Percentiles rank a stretch among this genome's conserved stretches.
phyloP scores from a whole-genome alignment of 1,284 basidiomycete genomes.

The Pseudozyma thailandica region DNA sequence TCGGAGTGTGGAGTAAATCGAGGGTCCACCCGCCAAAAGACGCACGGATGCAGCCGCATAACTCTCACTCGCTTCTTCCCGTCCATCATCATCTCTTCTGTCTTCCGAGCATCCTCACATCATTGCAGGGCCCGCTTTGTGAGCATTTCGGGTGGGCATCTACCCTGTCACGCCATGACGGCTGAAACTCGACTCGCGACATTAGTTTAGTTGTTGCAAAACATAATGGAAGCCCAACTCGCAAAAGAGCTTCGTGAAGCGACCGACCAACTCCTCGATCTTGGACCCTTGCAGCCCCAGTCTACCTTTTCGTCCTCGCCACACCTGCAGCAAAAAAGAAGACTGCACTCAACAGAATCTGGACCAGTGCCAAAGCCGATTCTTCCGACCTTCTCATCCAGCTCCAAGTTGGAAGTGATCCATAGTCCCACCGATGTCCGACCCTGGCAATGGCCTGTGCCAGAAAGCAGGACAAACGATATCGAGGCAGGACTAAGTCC shows the following conservation, averaged over 20 bases:
- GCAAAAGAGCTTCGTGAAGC: constrained; percentile 49
- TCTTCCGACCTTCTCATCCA: constrained; percentile 14
- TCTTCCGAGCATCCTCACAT: background rate
- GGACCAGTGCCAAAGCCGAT: background rate
- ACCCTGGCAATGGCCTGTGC: constrained; percentile 35
- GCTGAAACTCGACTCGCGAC: too few species aligned
- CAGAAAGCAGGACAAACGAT: background rate
- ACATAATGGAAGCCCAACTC: constrained; percentile 40
- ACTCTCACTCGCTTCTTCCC: background rate
- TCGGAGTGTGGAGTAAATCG: constrained; percentile 12
- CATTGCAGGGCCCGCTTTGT: background rate
- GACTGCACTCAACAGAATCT: background rate
- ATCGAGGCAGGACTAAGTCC: background rate
- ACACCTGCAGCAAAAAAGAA: constrained; percentile 8
- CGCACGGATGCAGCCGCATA: constrained; percentile 24
- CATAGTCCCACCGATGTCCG: constrained; percentile 41
- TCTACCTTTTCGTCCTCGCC: constrained; percentile 13
- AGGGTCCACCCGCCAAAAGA: constrained; percentile 35
- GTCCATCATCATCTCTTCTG: background rate
- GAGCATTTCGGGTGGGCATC: background rate
- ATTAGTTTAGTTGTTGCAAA: too few species aligned
- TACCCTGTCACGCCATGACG: background rate
- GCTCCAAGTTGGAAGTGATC: constrained; percentile 31
- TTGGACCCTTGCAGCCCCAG: constrained; percentile 14
- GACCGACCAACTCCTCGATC: constrained; percentile 45